phyloP scores from a whole-genome alignment of 306 rosid species.

The Dicorynia guianensis region DNA sequence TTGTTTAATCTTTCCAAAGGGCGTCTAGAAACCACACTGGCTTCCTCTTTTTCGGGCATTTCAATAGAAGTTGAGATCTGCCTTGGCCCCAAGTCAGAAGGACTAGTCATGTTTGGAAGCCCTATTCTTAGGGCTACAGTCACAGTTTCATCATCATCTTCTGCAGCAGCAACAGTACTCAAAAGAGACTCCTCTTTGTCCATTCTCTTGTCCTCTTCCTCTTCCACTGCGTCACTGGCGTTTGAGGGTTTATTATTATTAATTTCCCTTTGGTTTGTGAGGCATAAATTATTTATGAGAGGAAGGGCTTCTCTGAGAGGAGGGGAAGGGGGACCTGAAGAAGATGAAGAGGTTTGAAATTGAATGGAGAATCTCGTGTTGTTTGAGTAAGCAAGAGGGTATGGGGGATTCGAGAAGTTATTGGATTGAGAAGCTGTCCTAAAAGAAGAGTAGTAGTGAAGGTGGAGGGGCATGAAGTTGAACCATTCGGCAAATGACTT shows the following conservation, averaged over 20 bases:
- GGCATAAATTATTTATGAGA: constrained; percentile 53
- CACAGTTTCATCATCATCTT: constrained; percentile 25
- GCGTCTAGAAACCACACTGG: constrained; percentile 32
- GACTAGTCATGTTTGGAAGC: constrained; percentile 53
- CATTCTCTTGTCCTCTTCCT: constrained; percentile 7
- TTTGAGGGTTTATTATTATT: constrained; percentile 31
- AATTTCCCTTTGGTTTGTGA: neutral
- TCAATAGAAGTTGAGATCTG: constrained; percentile 16
- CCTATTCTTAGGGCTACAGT: constrained; percentile 63
- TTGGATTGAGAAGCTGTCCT: constrained; percentile 3
- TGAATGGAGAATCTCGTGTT: constrained; percentile 29
- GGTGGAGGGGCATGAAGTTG: constrained; percentile 54
- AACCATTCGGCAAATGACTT: constrained; percentile 40
- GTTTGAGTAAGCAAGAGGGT: constrained; percentile 34
- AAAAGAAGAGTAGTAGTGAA: constrained; percentile 31
- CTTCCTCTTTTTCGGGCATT: constrained; percentile 28
- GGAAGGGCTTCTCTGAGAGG: constrained; percentile 68
- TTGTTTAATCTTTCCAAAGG: constrained; percentile 49
- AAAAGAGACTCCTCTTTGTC: constrained; percentile 17
- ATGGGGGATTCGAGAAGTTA: neutral
- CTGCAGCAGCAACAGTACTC: neutral
- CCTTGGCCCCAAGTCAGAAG: constrained; percentile 38
- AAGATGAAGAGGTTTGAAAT: constrained; percentile 6
- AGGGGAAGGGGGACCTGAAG: constrained; percentile 40
- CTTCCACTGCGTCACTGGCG: neutral